These are phyloP conservation scores for Furcasterigmium sp. DNA, from an alignment of 2,329 filamentous ascomycete genomes.

Conservation along the genomic window DNA sequence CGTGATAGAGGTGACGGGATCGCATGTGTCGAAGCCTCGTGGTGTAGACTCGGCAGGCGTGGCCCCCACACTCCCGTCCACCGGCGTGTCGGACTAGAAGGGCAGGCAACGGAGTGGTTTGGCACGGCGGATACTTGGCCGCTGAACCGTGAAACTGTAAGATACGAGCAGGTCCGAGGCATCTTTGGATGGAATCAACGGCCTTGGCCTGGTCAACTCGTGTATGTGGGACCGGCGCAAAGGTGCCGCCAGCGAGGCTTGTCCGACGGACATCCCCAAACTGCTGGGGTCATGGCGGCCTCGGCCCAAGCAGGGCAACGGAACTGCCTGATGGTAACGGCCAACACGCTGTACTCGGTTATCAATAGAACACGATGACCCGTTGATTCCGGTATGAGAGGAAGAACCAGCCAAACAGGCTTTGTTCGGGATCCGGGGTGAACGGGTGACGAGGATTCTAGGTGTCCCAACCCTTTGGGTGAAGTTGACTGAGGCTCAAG, in stretches of 20 bases:
- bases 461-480: background rate
- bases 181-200: background rate
- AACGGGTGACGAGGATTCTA: no score
- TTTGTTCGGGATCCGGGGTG: no score
- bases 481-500: background rate
- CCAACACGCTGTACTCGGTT: no score
- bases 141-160: slow-evolving; percentile 3
- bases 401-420: no score
- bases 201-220: no score
- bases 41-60: no score
- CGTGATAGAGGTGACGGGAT: no score
- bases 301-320: background rate
- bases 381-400: no score
- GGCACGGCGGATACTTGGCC: background rate
- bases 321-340: no score
- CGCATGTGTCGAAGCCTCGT: no score
- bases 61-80: background rate
- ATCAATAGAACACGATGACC: no score
- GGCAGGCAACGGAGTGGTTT: background rate
- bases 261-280: slow-evolving; percentile 17
- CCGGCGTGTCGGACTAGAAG: background rate
- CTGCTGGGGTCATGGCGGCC: slow-evolving; percentile 1
- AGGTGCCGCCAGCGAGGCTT: background rate
- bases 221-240: no score
- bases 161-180: background rate